These are phyloP conservation scores for Gracilaria domingensis DNA, from an alignment of 23 red algal genomes.

Conservation along the genomic window DNA sequence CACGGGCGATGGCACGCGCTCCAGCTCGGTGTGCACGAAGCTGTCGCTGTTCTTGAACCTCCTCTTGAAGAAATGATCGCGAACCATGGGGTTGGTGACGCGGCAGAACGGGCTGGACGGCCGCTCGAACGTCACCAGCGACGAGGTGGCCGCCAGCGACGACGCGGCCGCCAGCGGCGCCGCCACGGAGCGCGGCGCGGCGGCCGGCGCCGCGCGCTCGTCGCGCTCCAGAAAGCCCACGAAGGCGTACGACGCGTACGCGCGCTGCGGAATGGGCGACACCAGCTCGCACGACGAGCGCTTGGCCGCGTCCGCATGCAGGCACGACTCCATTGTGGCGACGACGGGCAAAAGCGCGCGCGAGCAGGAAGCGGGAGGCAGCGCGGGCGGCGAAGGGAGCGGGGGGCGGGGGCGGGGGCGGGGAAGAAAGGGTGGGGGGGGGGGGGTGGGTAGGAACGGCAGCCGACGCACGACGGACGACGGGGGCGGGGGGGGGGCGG, in stretches of 20 bases:
- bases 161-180: slow-evolving; percentile 11
- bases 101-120: slow-evolving; percentile 42
- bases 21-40: not conserved
- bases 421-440: too few relatives aligned
- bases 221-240: slow-evolving; percentile 28
- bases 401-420: too few relatives aligned
- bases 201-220: not conserved
- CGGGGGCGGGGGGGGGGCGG: too few relatives aligned
- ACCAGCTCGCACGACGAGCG: slow-evolving; percentile 31
- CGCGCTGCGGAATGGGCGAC: slow-evolving; percentile 32
- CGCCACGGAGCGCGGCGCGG: not conserved
- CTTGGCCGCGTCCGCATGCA: not conserved
- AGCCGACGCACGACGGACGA: too few relatives aligned
- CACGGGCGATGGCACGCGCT: not conserved
- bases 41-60: not conserved
- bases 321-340: not conserved
- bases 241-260: slow-evolving; percentile 27
- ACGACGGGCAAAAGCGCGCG: not conserved
- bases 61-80: slow-evolving; percentile 39
- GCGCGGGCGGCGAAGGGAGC: not conserved
- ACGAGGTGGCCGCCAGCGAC: slow-evolving; percentile 3
- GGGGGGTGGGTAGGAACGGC: too few relatives aligned
- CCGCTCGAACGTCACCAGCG: slow-evolving; percentile 12
- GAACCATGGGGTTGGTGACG: slow-evolving; percentile 47
- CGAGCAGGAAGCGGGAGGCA: not conserved